Conservation (phyloP, 176 grass and related monocot genomes). For the Eleusine coracana region DNA sequence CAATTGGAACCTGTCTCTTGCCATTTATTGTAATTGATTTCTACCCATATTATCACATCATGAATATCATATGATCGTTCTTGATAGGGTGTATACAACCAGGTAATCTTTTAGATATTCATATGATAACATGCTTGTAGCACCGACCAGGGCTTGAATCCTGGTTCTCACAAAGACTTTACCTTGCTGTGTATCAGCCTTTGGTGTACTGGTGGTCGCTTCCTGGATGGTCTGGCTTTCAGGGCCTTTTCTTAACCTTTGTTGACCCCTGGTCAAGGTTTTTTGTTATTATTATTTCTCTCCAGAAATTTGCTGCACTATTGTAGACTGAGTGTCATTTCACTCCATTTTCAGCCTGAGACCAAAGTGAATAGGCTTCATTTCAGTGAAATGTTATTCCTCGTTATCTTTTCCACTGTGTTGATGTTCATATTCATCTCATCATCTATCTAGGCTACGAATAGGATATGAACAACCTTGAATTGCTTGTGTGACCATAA, state of each 20-base stretch:
- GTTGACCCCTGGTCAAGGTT: background rate
- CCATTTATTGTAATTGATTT: constrained; percentile 1
- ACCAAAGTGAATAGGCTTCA: constrained; percentile 3
- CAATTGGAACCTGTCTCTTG: too few species aligned
- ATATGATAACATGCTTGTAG: background rate
- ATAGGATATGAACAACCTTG: background rate
- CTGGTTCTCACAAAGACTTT: background rate
- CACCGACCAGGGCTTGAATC: background rate
- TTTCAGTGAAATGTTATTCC: background rate
- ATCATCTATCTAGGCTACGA: background rate
- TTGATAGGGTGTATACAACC: background rate
- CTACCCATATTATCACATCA: background rate
- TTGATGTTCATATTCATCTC: constrained; percentile 1
- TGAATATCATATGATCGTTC: background rate
- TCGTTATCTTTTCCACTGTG: constrained; percentile 7
- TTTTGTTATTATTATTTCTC: background rate
- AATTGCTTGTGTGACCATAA: background rate
- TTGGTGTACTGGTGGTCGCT: background rate
- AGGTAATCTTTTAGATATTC: background rate
- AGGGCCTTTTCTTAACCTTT: background rate
- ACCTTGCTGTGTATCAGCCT: background rate
- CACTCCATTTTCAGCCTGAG: background rate
- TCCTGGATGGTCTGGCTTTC: background rate
- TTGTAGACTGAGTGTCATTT: background rate
- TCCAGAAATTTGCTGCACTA: constrained; percentile 10